These are phyloP conservation scores for Citrullus mucosospermus DNA, from an alignment of 306 rosid genomes.

Conservation along the genomic window DNA sequence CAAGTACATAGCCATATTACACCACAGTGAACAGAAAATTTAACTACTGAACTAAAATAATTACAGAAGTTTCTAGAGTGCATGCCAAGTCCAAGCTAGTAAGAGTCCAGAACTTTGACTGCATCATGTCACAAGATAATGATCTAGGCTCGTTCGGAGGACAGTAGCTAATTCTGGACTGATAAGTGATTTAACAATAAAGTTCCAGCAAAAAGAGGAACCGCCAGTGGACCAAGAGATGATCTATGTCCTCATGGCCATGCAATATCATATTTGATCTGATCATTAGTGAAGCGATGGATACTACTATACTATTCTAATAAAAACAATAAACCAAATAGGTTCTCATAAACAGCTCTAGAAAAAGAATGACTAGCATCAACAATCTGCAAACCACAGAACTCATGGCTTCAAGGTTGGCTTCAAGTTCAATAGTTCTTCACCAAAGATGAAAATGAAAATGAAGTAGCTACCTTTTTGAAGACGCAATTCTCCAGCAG, in stretches of 20 bases:
- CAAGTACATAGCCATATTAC: background rate
- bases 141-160: background rate
- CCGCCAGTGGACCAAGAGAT: background rate
- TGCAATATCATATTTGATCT: background rate
- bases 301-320: background rate
- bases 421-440: background rate
- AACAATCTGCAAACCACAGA: background rate
- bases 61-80: background rate
- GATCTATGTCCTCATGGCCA: background rate
- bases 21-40: background rate
- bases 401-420: background rate
- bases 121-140: background rate
- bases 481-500: conserved; percentile 51
- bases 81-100: background rate
- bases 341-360: background rate
- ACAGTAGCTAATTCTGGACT: background rate
- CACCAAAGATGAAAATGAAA: background rate
- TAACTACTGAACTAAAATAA: background rate
- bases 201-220: background rate
- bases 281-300: background rate
- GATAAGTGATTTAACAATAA: background rate
- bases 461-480: conserved; percentile 24
- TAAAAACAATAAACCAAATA: background rate
- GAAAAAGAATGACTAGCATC: background rate
- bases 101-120: background rate